Evolutionary conservation across 345 rosid species (phyloP), one percentile per base, ranked within the genome.

Genomic region (Stellera chamaejasme): DNA sequence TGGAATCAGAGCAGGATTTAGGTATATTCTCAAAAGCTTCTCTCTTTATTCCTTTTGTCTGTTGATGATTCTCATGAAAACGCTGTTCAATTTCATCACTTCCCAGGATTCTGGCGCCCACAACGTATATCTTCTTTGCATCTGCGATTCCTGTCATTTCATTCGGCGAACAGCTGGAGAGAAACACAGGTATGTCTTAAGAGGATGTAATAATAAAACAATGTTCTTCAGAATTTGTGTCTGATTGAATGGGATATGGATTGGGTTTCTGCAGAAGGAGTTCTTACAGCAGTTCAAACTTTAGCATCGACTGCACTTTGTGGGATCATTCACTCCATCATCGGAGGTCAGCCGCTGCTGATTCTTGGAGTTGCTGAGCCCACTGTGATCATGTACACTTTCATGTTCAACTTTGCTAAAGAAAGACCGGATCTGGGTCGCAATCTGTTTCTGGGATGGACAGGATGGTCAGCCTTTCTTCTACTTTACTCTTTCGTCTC

Each of bases 331-430:
- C 99, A 93, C 79, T 93, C 99, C 3, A 62, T 89, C 61, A 64
- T 89, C 12, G 99, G 99, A 23, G 99, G 99, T 46, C 99, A 93
- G 72, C 97, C 99, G 39, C 68, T 93, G 72, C 86, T 93, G 79
- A 89, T 93, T 36, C 81, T 93, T 9, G 99, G 99, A 52, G 99
- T 93, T 58, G 99, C 99, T 5, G 99, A 93, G 85, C 99, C 99
- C 4, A 93, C 99, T 47, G 99, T 93, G 2, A 84, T 93, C 57
- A 89, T 92, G 98, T 92, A 88, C 63, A 86, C 89, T 11, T 92
- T 92, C 75, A 86, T 92, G 97, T 92, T 92, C 66, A 79, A 86
- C 79, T 93, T 93, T 66, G 99, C 76, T 44, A 93, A 93, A 73
- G 89, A 81, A 13, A 82, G 87, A 63, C 72, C 85, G 27, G 97